phyloP scores from a whole-genome alignment of 169 alveolate genomes.

The Eimeria acervulina region DNA sequence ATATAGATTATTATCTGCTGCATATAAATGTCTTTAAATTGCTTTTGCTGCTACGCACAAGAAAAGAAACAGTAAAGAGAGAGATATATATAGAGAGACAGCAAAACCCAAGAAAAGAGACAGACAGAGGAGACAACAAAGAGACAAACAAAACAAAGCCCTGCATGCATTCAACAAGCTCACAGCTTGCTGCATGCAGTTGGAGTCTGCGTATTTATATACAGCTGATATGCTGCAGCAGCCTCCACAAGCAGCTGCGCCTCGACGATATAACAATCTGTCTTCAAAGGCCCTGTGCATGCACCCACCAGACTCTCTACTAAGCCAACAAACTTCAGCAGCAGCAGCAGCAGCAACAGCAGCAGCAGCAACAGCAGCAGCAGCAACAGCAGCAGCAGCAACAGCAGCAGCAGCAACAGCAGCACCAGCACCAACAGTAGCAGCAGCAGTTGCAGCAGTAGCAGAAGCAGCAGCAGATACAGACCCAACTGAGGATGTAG shows the following conservation, averaged over 20 bases:
- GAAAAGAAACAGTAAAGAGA: background rate
- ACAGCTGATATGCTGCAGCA: conserved; percentile 55
- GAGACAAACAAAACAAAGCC: background rate
- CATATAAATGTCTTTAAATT: no score
- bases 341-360: no score
- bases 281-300: conserved; percentile 65
- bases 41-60: no score
- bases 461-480: no score
- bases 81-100: background rate
- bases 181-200: conserved; percentile 66
- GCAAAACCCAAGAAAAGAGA: background rate
- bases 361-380: no score
- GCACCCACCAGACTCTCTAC: no score
- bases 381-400: no score
- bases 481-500: no score
- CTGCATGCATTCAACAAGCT: background rate
- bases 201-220: conserved; percentile 41
- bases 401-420: no score
- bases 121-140: background rate
- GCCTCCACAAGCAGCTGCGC: conserved; percentile 25
- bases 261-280: conserved; percentile 8
- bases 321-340: conserved; percentile 13
- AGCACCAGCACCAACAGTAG: no score
- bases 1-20: no score
- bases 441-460: no score